Evolutionary conservation across 2,329 filamentous ascomycete species (phyloP).

Genomic region (Colletotrichum tanaceti): DNA sequence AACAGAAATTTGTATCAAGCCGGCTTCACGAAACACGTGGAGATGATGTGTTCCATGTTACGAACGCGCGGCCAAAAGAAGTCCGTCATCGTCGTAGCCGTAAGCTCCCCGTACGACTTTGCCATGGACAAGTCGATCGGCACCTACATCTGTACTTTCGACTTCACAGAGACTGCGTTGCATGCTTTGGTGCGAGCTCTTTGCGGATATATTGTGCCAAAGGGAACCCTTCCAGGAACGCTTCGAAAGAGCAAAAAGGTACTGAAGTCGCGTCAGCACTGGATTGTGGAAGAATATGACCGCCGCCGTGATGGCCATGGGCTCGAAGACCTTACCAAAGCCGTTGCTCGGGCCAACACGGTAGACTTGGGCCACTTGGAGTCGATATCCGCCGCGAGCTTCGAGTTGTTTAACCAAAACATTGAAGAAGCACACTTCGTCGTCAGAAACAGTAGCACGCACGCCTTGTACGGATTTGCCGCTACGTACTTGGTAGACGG

Average conservation of each 20-base stretch:
- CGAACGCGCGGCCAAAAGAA: slow-evolving; percentile 84
- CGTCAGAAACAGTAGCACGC: slow-evolving; percentile 92
- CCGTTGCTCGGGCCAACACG: slow-evolving; percentile 74
- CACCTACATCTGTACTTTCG: slow-evolving; percentile 94
- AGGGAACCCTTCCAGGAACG: slow-evolving; percentile 75
- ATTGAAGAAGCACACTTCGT: slow-evolving; percentile 89
- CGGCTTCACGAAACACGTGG: slow-evolving; percentile 94
- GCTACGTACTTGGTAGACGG: slow-evolving; percentile 83
- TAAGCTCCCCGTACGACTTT: slow-evolving; percentile 97
- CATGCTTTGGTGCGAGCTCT: slow-evolving; percentile 84
- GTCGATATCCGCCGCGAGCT: slow-evolving; percentile 77
- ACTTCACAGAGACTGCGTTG: slow-evolving; percentile 94
- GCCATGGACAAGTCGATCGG: slow-evolving; percentile 91
- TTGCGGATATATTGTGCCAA: slow-evolving; percentile 77
- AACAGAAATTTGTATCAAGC: slow-evolving; percentile 94
- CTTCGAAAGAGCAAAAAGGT: slow-evolving; percentile 88
- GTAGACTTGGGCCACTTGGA: slow-evolving; percentile 77
- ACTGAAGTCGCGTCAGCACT: slow-evolving; percentile 90
- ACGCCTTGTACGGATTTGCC: slow-evolving; percentile 90
- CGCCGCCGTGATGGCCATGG: slow-evolving; percentile 79
- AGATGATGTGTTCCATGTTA: slow-evolving; percentile 92
- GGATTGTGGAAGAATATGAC: slow-evolving; percentile 92
- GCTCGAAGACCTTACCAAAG: slow-evolving; percentile 79
- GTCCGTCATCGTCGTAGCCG: slow-evolving; percentile 88
- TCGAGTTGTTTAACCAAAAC: slow-evolving; percentile 76